Evolutionary conservation across 176 grass and related monocot genomes (phyloP), one percentile per base, ranked within the genome.

Genomic region (Alloteropsis semialata): DNA sequence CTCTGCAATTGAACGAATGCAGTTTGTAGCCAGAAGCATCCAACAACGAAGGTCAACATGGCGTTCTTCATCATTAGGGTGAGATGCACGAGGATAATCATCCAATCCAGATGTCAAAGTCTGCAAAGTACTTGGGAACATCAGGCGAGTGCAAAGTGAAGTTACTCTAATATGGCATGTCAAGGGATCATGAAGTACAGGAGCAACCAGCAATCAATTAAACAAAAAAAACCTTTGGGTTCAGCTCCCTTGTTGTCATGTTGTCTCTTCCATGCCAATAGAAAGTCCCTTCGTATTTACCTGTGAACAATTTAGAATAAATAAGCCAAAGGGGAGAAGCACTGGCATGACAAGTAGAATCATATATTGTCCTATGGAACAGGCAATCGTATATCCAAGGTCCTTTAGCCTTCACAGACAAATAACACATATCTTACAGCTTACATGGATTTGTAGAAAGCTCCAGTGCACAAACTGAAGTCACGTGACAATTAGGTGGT

Each of bases 241-340:
- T 98, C 69, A 98, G 78, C 84, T 98, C 92, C 63, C 72, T 92
- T 76, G 12, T 92, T 74, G 96, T 83, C 74, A 76, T 86, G 77
- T 85, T 92, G 64, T 98, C 96, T 88, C 96, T 98, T 85, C 96
- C 96, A 90, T 98, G 96, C 96, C 96, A 98, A 85, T 93, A 98
- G 82, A 98, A 98, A n/a, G 92, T 93, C 41, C 82, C 88, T 76
- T 79, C 61, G 28, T 90, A 77, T 80, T 95, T 98, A 29, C 96
- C 96, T 98, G 71, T 10, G 30, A 81, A 81, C 1, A 84, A 45
- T 74, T 45, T 22, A 32, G 24, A 12, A 85, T 25, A 57, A 56
- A 82, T 70, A 82, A 77, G 63, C n/a, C 63, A 38, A 44, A 72
- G 6, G 22, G 45, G 51, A 12, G 17, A 78, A 79, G 65, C 18